phyloP scores from a whole-genome alignment of 2,329 filamentous ascomycete genomes.

The Ilyonectria destructans region DNA sequence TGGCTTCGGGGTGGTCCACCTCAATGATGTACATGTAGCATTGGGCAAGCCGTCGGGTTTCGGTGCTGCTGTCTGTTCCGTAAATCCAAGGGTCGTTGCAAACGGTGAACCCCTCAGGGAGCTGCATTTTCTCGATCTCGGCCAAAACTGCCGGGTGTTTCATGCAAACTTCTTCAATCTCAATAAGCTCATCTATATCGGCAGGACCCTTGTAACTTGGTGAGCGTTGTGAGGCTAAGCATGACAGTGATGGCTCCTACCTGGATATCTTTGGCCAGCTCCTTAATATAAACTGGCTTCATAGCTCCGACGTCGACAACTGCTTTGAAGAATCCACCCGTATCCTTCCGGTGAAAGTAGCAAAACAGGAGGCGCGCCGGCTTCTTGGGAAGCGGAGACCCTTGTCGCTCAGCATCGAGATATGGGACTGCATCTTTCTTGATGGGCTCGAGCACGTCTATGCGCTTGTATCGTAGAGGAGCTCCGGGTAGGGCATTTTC shows the following conservation, averaged over 20 bases:
- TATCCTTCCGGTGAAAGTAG: constrained; percentile 12
- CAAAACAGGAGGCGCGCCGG: constrained; percentile 12
- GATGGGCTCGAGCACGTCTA: constrained; percentile 22
- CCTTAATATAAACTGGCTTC: not conserved
- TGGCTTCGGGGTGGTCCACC: constrained; percentile 22
- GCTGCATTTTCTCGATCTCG: constrained; percentile 26
- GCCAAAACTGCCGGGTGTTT: constrained; percentile 19
- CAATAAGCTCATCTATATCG: constrained; percentile 22
- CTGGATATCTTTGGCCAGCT: constrained; percentile 5
- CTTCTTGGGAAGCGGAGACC: constrained; percentile 8
- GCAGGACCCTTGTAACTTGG: constrained; percentile 14
- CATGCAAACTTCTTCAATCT: constrained; percentile 21
- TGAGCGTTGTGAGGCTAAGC: not conserved
- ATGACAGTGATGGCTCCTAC: not conserved
- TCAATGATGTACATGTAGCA: constrained; percentile 34
- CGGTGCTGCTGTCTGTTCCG: constrained; percentile 19
- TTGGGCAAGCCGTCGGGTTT: constrained; percentile 15
- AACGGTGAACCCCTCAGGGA: constrained; percentile 19
- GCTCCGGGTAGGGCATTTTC: constrained; percentile 6
- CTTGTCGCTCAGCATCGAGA: constrained; percentile 24
- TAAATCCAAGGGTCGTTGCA: constrained; percentile 31
- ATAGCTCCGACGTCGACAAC: constrained; percentile 1
- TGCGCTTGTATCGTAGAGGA: constrained; percentile 20
- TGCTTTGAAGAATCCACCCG: constrained; percentile 18
- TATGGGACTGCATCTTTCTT: constrained; percentile 24